A percentile compares a stretch with the other conserved stretches of the same genome.
Conservation (phyloP, 306 rosid genomes). For the Cicer cuneatum region DNA sequence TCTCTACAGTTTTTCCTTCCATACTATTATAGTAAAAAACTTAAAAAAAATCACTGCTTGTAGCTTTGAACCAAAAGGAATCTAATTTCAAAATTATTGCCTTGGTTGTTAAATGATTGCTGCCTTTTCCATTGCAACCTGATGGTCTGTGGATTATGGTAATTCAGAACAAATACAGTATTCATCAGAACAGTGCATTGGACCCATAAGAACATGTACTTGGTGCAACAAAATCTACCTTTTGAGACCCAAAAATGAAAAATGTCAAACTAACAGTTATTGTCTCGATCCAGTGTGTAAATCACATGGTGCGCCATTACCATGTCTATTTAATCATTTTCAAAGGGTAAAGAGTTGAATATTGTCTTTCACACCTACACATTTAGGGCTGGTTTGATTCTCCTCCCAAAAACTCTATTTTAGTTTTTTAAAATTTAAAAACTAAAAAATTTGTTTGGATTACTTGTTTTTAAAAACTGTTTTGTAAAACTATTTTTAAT, state of each 20-base stretch:
- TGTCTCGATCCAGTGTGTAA: conserved; percentile 18
- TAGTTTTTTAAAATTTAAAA: too few relatives aligned
- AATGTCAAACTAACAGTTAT: conserved; percentile 15
- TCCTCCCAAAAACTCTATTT: too few relatives aligned
- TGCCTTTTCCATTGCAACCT: conserved; percentile 28
- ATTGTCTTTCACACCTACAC: conserved; percentile 31
- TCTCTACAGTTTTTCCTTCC: not conserved
- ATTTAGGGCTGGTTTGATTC: too few relatives aligned
- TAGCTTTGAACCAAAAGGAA: conserved; percentile 16
- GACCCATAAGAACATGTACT: conserved; percentile 3
- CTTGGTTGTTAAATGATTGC: conserved; percentile 13
- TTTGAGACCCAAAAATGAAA: conserved; percentile 13
- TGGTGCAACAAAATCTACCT: conserved; percentile 13
- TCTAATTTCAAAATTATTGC: conserved; percentile 26
- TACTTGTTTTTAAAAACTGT: too few relatives aligned
- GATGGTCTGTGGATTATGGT: not conserved
- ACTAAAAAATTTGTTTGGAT: too few relatives aligned
- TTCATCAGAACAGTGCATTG: conserved; percentile 23
- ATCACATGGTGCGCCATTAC: not conserved
- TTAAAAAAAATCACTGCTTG: not conserved
- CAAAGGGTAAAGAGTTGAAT: conserved; percentile 24
- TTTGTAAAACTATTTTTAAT: too few relatives aligned
- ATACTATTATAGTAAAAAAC: not conserved
- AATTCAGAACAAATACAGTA: conserved; percentile 9
- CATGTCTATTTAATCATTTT: not conserved